A percentile compares a stretch with the other conserved stretches of the same genome.
phyloP scores from a whole-genome alignment of 257 asterid species.

The Ocimum tenuiflorum region DNA sequence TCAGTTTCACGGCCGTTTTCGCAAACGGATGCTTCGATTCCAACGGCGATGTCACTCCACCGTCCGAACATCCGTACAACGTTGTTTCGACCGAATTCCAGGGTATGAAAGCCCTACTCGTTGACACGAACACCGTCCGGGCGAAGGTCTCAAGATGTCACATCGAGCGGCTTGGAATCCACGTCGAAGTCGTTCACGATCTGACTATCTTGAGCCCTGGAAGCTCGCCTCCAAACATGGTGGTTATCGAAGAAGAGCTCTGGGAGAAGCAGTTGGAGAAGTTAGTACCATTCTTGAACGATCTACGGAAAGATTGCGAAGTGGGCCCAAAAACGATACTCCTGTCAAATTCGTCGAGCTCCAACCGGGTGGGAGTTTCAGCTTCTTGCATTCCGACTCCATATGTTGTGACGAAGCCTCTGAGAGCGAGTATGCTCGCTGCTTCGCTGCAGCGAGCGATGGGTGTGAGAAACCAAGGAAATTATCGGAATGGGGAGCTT shows the following conservation, averaged over 20 bases:
- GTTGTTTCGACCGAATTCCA: constrained; percentile 46
- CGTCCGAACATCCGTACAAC: constrained; percentile 23
- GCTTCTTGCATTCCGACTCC: constrained; percentile 32
- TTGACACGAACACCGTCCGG: constrained; percentile 70
- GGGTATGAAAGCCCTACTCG: constrained; percentile 67
- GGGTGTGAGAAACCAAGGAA: constrained; percentile 55
- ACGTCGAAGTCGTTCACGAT: constrained; percentile 48
- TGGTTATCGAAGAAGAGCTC: constrained; percentile 66
- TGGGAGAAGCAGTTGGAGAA: constrained; percentile 48
- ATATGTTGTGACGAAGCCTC: constrained; percentile 54
- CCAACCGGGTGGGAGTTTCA: constrained; percentile 21
- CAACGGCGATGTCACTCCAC: constrained; percentile 32
- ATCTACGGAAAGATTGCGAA: constrained; percentile 23
- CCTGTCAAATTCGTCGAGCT: constrained; percentile 49
- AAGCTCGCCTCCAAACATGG: constrained; percentile 30
- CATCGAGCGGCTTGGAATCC: constrained; percentile 68
- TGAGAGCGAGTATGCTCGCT: constrained; percentile 78
- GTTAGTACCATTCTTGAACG: constrained; percentile 24
- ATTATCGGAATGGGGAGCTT: constrained; percentile 40
- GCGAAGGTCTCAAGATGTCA: constrained; percentile 69
- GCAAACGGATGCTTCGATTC: constrained; percentile 28
- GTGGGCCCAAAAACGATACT: constrained; percentile 41
- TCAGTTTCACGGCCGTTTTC: constrained; percentile 81
- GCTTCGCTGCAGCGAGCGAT: constrained; percentile 75
- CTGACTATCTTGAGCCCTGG: constrained; percentile 22